phyloP scores from a whole-genome alignment of 345 rosid genomes.

The Lepidium aucheri region DNA sequence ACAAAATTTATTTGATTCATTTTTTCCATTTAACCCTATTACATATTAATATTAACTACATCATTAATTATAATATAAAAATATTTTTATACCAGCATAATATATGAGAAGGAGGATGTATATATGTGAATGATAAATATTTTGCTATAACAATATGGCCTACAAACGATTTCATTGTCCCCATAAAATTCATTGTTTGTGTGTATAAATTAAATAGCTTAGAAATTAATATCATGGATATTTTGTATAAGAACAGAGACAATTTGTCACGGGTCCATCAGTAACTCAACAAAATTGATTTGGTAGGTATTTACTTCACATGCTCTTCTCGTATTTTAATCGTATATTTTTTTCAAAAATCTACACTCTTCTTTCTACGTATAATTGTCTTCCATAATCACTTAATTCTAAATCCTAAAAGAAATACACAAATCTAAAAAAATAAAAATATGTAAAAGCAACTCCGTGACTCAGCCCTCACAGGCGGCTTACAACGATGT shows the following conservation, averaged over 20 bases:
- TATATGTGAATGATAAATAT: no score
- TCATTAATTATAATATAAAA: no score
- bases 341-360: no score
- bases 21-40: no score
- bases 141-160: background rate
- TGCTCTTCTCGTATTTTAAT: background rate
- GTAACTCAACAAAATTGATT: background rate
- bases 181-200: background rate
- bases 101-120: no score
- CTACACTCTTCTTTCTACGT: no score
- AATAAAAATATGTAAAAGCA: background rate
- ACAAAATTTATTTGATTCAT: no score
- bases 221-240: no score
- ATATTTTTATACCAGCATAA: no score
- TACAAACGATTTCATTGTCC: background rate
- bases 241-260: background rate
- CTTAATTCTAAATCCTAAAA: background rate
- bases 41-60: no score
- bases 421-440: background rate
- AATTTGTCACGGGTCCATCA: slow-evolving; percentile 7
- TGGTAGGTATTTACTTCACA: slow-evolving; percentile 10
- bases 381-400: background rate
- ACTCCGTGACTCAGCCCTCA: slow-evolving; percentile 29
- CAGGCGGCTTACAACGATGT: slow-evolving; percentile 29
- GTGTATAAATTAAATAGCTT: background rate